These are phyloP conservation scores for Chlorella sp. DNA, from an alignment of 139 green algal species.

Conservation along the genomic window DNA sequence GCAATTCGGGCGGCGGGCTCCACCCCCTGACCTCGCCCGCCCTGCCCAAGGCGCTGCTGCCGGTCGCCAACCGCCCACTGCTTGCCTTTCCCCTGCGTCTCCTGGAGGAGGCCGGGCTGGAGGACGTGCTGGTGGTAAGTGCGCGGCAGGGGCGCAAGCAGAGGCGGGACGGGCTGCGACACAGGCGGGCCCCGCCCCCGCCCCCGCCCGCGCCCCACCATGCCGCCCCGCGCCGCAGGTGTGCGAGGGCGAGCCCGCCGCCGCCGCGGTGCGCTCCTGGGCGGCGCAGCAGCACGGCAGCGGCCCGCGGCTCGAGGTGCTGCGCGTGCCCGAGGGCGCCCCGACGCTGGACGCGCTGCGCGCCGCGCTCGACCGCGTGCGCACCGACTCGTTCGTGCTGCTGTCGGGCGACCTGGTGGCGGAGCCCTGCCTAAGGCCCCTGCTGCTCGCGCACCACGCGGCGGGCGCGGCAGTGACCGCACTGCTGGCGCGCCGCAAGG, in stretches of 20 bases:
- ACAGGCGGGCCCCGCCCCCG: no score
- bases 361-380: constrained; percentile 33
- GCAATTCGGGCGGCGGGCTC: constrained; percentile 55
- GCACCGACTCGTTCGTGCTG: constrained; percentile 59
- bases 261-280: constrained; percentile 54
- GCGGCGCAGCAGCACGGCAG: constrained; percentile 44
- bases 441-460: constrained; percentile 50
- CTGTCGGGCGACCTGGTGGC: constrained; percentile 68
- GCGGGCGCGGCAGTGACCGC: constrained; percentile 58
- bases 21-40: constrained; percentile 61
- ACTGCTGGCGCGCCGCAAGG: constrained; percentile 57
- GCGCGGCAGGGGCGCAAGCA: no score
- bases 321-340: constrained; percentile 63
- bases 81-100: constrained; percentile 73
- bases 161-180: no score
- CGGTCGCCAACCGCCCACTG: constrained; percentile 73
- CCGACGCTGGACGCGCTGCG: constrained; percentile 68
- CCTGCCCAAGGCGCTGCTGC: constrained; percentile 72
- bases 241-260: constrained; percentile 54
- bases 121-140: constrained; percentile 73
- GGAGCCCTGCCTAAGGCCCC: constrained; percentile 53
- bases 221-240: constrained; percentile 30
- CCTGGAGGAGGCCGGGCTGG: constrained; percentile 66
- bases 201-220: no score
- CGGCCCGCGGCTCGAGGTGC: constrained; percentile 52